A percentile compares a stretch with the other conserved stretches of the same genome.
Evolutionary conservation across 345 rosid species (phyloP).

Genomic region (Isatis tinctoria): DNA sequence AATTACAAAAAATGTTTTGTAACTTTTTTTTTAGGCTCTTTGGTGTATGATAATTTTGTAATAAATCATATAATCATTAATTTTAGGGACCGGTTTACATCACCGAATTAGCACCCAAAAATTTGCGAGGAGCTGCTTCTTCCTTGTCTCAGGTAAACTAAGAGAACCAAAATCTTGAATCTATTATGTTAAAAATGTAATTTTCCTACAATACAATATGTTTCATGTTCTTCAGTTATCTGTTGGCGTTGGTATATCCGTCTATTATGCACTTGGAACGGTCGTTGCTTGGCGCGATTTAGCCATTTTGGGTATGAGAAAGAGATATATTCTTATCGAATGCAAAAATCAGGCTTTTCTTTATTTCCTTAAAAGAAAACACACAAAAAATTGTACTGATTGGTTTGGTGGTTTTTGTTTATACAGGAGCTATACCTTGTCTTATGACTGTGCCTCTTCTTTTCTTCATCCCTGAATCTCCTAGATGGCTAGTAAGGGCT

Average conservation of each 20-base stretch:
- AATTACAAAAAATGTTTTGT: no score
- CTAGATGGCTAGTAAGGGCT: slow-evolving; percentile 35
- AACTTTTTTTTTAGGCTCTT: not conserved
- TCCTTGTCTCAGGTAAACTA: slow-evolving; percentile 16
- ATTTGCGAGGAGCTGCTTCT: slow-evolving; percentile 31
- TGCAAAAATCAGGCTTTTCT: not conserved
- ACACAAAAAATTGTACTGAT: not conserved
- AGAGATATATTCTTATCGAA: not conserved
- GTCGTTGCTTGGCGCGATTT: slow-evolving; percentile 29
- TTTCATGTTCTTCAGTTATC: slow-evolving; percentile 12
- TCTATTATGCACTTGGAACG: slow-evolving; percentile 20
- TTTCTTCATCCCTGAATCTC: slow-evolving; percentile 33
- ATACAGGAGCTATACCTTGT: slow-evolving; percentile 18
- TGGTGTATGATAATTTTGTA: not conserved
- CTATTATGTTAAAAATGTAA: not conserved
- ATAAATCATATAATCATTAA: not conserved
- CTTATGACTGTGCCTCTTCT: slow-evolving; percentile 25
- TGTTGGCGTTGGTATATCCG: slow-evolving; percentile 17
- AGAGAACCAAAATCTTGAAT: not conserved
- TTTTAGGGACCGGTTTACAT: slow-evolving; percentile 30
- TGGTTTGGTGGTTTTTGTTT: not conserved
- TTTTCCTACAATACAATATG: not conserved
- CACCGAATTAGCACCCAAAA: slow-evolving; percentile 26
- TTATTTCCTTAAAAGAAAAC: not conserved
- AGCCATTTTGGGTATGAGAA: slow-evolving; percentile 28